Evolutionary conservation across 805 yeast species (phyloP).

Genomic region (Barnettozyma sp.): DNA sequence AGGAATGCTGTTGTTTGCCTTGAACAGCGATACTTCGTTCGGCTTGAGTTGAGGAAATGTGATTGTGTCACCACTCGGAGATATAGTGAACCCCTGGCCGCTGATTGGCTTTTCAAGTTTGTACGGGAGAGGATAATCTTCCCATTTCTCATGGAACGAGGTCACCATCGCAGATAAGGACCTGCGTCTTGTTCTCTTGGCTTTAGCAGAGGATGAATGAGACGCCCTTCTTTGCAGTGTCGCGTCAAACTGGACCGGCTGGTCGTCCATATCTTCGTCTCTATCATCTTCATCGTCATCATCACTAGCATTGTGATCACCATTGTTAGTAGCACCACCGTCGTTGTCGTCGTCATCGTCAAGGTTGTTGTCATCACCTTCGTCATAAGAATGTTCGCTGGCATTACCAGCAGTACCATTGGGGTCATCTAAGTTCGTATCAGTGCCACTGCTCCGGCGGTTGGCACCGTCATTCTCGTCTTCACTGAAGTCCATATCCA

Average conservation of each 20-base stretch:
- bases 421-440: no score
- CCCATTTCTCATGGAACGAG: constrained; percentile 1
- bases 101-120: constrained; percentile 2
- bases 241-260: neutral
- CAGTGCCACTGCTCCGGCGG: no score
- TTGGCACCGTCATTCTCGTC: constrained; percentile 11
- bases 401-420: no score
- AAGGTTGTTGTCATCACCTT: neutral
- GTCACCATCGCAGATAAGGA: neutral
- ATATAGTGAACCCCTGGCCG: constrained; percentile 15
- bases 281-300: constrained; percentile 7
- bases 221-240: neutral
- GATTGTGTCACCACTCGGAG: constrained; percentile 16
- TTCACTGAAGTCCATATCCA: constrained; percentile 15
- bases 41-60: constrained; percentile 9
- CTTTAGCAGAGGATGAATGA: neutral
- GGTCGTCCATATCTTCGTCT: constrained; percentile 2
- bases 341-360: constrained; percentile 6
- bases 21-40: constrained; percentile 22
- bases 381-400: no score
- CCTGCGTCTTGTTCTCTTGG: constrained; percentile 1
- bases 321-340: constrained; percentile 4
- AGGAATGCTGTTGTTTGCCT: constrained; percentile 32
- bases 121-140: constrained; percentile 6
- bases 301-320: constrained; percentile 10